phyloP scores from a whole-genome alignment of 176 grass and related monocot species.

The Ensete ventricosum region DNA sequence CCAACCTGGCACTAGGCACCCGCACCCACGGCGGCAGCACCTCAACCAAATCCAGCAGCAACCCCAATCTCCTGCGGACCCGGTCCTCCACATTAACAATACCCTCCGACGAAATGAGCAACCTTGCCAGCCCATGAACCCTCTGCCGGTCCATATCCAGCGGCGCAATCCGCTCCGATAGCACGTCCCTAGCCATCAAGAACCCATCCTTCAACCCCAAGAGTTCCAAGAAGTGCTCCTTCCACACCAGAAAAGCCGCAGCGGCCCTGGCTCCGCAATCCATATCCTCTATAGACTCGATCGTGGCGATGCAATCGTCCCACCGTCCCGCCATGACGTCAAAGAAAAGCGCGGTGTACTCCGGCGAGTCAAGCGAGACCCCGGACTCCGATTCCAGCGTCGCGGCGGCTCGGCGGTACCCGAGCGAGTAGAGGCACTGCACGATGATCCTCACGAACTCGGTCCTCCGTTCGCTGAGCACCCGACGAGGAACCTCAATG shows the following conservation, averaged over 20 bases:
- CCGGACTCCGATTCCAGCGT: slow-evolving; percentile 78
- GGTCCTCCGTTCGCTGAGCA: slow-evolving; percentile 26
- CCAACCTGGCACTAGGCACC: slow-evolving; percentile 49
- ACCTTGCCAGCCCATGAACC: slow-evolving; percentile 50
- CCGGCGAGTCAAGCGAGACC: slow-evolving; percentile 45
- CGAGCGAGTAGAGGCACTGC: slow-evolving; percentile 75
- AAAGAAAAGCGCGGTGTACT: slow-evolving; percentile 54
- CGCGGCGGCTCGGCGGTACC: slow-evolving; percentile 56
- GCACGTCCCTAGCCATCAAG: slow-evolving; percentile 46
- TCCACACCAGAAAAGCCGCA: slow-evolving; percentile 67
- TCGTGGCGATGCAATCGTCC: slow-evolving; percentile 59
- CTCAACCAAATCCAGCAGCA: slow-evolving; percentile 83
- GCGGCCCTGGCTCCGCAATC: slow-evolving; percentile 21
- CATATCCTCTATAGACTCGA: slow-evolving; percentile 43
- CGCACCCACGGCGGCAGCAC: slow-evolving; percentile 57
- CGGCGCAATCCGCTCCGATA: slow-evolving; percentile 50
- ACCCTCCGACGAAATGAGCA: slow-evolving; percentile 52
- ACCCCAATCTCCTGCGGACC: slow-evolving; percentile 44
- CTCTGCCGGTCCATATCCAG: slow-evolving; percentile 41
- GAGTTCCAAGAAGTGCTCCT: slow-evolving; percentile 79
- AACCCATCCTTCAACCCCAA: slow-evolving; percentile 47
- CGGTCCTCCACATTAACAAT: slow-evolving; percentile 32
- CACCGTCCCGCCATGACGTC: slow-evolving; percentile 64
- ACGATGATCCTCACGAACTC: slow-evolving; percentile 60
- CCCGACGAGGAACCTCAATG: slow-evolving; percentile 11